Evolutionary conservation across 192 early-diverging fungal genomes (phyloP).

Genomic region (Chytriomyces hyalinus): DNA sequence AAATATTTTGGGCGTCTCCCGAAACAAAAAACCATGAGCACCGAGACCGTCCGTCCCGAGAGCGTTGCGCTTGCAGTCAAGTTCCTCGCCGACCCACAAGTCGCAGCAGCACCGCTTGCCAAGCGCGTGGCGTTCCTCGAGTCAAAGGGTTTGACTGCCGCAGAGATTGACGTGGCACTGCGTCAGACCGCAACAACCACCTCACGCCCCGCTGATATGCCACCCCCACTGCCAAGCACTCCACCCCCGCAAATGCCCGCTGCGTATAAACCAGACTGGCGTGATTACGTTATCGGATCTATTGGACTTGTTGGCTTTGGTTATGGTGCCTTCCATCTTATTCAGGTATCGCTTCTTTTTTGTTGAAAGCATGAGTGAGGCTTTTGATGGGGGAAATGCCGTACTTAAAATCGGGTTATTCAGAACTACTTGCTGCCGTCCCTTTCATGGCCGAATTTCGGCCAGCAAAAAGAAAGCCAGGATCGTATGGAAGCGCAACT

Average conservation of each 20-base stretch:
- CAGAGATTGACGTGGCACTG: constrained; percentile 88
- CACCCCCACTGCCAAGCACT: neutral
- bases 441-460: constrained; percentile 34
- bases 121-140: constrained; percentile 96
- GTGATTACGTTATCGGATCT: constrained; percentile 89
- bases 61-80: constrained; percentile 71
- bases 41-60: constrained; percentile 14
- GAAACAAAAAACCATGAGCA: neutral
- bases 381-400: neutral
- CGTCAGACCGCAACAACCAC: constrained; percentile 9
- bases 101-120: constrained; percentile 83
- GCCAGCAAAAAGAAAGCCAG: constrained; percentile 24
- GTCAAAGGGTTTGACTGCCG: constrained; percentile 88
- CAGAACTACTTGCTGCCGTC: constrained; percentile 46
- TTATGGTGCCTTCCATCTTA: constrained; percentile 80
- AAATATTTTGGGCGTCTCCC: constrained; percentile 1
- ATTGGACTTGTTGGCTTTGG: constrained; percentile 85
- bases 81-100: constrained; percentile 92
- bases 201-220: neutral
- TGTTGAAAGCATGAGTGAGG: neutral
- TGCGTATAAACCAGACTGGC: constrained; percentile 78
- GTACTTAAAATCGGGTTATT: neutral
- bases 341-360: constrained; percentile 62
- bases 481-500: constrained; percentile 20
- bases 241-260: neutral